Evolutionary conservation across 1,284 basidiomycete species (phyloP), one percentile per base, ranked within the genome.

Genomic region (Ceratobasidium sp.): DNA sequence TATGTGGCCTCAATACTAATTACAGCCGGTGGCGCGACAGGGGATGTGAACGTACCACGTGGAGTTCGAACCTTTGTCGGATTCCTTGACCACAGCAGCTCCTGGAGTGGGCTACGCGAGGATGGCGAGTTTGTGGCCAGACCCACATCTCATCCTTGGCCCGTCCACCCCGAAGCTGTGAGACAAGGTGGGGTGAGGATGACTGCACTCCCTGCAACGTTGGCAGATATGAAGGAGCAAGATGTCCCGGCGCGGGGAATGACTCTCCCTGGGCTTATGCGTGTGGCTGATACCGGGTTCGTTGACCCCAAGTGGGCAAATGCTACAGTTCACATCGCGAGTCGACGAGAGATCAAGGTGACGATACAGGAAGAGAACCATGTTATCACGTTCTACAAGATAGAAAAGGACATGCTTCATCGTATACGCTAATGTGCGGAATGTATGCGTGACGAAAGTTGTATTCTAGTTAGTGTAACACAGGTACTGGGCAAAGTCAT

Each of bases 261-360:
- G 41, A 71, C 68, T 13, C 27, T 71, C 13, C 68, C 68, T 34
- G 68, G 68, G 24, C n/a, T 71, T 14, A 71, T 71, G 68, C 54
- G 68, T 1, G 68, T 71, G 27, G 31, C 68, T 22, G 68, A 71
- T 6, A 71, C 68, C 8, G 68, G 68, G 27, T 71, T 71, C 24
- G 19, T 59, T 31, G 68, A 71, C 27, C 68, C 68, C 22, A 71
- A 71, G n/a, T 71, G 68, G 68, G 68, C 68, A 8, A 56, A 71
- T 59, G 68, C 68, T 29, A 59, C 56, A 13, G 22, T 71, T 11
- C 68, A 71, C 24, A 59, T 71, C 31, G 37, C 56, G 2, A 59
- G 34, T 59, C 68, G 68, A n/a, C 24, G 41, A 22, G 68, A 71
- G 31, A 59, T 71, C 29, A 58, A 39, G 31, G 68, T 59, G 24